Percentiles rank a stretch among this genome's conserved stretches.
Conservation (phyloP, 2,329 filamentous ascomycete genomes). For the Sordariomycetes sp. region DNA sequence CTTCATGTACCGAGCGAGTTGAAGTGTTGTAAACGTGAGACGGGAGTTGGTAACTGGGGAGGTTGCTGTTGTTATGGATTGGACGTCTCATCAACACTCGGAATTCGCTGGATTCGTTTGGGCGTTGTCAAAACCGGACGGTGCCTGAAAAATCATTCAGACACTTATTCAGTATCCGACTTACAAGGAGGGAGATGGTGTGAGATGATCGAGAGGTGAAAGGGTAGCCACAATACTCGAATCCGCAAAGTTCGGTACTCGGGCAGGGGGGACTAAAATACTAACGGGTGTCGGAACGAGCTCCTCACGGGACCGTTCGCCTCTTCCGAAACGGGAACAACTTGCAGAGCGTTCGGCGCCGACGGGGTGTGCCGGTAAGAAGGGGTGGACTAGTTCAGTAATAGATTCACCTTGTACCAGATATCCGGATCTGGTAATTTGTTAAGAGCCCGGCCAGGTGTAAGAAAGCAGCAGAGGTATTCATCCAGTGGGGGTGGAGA, state of each 20-base stretch:
- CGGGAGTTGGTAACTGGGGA: neutral
- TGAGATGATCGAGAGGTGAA: neutral
- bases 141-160: neutral
- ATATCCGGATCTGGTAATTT: neutral
- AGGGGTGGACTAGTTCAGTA: neutral
- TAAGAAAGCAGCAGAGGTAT: neutral
- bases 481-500: neutral
- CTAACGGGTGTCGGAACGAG: neutral
- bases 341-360: neutral
- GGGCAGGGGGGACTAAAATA: neutral
- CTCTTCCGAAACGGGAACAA: slow-evolving; percentile 3
- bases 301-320: slow-evolving; percentile 1
- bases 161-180: neutral
- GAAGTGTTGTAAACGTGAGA: neutral
- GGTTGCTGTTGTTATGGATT: neutral
- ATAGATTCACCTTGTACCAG: neutral
- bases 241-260: neutral
- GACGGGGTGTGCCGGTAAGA: neutral
- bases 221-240: neutral
- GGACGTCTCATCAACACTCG: neutral
- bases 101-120: neutral
- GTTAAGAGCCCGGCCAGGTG: neutral
- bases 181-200: neutral
- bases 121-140: neutral
- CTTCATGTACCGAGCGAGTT: neutral